Evolutionary conservation across 1,284 basidiomycete species (phyloP), one percentile per base, ranked within the genome.

Genomic region (Heimioporus retisporus): DNA sequence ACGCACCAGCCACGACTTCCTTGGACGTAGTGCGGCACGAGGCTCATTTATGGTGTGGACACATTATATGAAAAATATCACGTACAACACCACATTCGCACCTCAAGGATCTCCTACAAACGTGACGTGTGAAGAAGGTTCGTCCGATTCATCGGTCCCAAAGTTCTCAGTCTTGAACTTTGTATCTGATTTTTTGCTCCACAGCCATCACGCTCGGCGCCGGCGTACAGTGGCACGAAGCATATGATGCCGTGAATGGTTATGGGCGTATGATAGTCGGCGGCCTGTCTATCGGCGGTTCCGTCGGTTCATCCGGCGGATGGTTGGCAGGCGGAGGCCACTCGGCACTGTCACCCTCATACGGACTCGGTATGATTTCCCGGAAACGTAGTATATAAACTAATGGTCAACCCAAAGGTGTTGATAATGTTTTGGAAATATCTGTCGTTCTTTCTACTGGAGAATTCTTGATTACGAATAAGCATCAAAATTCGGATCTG

Each of bases 1-100:
- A 23, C 23, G 21, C 65, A 48, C 46, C 46, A 68, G 81, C 8
- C 82, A 82, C 62, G 82, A 83, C 63, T 77, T 68, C 55, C 75
- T 83, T 23, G 83, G 83, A 15, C 75, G 83, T 25, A 83, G 81
- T 46, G 70, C 79, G 15, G 83, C 74, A 4, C 73, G 74, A 1
- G 75, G 77, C 3, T 77, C 77, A 0, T 82, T 84, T 54, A 65
- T 82, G 68, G 73, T 84, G 28, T 84, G 82, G 81, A 84, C 80
- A 0, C 81, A 82, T 55, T 66, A 81, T 51, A 67, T 83, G 64
- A 80, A 81, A 61, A 75, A 79, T 51, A 80, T 80, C 55, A 74
- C 73, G 3, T 80, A 76, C 60, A 66, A 74, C 44, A 46, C 74
- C 19, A 55, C 64, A 2, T 84, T 84, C 63, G 65, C 74, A 23